Evolutionary conservation across 306 rosid genomes (phyloP), one percentile per base, ranked within the genome.

Genomic region (Arachis hypogaea): DNA sequence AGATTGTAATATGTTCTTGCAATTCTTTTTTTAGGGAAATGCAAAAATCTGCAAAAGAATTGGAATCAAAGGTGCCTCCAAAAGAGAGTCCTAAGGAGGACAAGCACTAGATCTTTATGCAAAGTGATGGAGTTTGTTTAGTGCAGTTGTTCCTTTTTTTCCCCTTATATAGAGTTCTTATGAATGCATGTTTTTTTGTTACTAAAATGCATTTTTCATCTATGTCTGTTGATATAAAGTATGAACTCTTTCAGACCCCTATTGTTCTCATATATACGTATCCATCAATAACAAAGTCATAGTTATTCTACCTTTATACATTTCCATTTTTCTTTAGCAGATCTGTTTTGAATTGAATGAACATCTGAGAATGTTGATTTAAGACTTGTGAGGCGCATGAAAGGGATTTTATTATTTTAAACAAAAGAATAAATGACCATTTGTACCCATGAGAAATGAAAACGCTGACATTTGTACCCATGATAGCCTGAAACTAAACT

Each of bases 1-100:
- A n/a, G 58, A 59, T 56, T 82, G 50, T 41, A 56, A 58, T 63
- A 60, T 67, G 61, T 45, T 41, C 14, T 71, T 68, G 62, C 63
- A 41, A 55, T 68, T 4, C 33, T 52, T 6, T 54, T 73, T 71
- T 66, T 77, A 85, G 87, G 81, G 52, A 56, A 75, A 75, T 68
- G 45, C 81, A 82, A 75, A 77, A 77, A 83, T 42, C 82, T 54
- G 65, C 82, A 28, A 77, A 82, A 75, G 85, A 82, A 57, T 29
- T 77, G 46, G 82, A 85, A 77, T 66, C 86, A 61, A 85, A 85
- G 81, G 77, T 65, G 73, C 75, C 77, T 63, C 63, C 79, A 8
- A 85, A 80, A 68, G 86, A 82, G 64, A 69, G 7, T 41, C 77
- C 82, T 64, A 82, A 79, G 83, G 73, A 85, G 55, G 79, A 82